A percentile compares a stretch with the other conserved stretches of the same genome.
Conservation (phyloP, 164 flowering plant species). For the Houttuynia cordata region DNA sequence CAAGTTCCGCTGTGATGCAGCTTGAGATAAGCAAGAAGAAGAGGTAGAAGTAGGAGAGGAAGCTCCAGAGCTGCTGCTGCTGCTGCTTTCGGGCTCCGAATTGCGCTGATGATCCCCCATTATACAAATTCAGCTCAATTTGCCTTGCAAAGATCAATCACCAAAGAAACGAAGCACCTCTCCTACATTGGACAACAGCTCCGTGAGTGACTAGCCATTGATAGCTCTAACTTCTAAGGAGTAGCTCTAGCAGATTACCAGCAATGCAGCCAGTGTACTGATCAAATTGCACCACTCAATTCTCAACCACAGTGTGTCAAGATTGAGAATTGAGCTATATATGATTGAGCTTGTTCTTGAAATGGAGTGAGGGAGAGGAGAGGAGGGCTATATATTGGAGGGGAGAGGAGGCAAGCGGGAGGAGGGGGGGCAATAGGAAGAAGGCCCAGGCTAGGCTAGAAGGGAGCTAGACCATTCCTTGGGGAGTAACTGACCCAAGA, state of each 20-base stretch:
- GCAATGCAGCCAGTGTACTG: not conserved
- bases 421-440: too few species aligned
- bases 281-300: not conserved
- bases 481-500: not conserved
- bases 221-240: not conserved
- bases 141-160: not conserved
- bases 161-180: not conserved
- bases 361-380: too few species aligned
- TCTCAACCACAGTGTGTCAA: not conserved
- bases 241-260: not conserved
- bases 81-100: constrained; percentile 29
- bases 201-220: not conserved
- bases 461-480: not conserved
- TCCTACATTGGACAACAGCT: not conserved
- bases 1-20: not conserved
- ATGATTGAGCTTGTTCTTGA: not conserved
- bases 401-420: not conserved
- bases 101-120: constrained; percentile 8
- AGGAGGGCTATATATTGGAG: not conserved
- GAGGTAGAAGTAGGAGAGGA: constrained; percentile 17
- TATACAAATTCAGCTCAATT: too few species aligned
- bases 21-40: not conserved
- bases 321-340: not conserved
- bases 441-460: not conserved
- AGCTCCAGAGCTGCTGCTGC: constrained; percentile 21